A percentile compares a stretch with the other conserved stretches of the same genome.
Evolutionary conservation across 495 filamentous ascomycete genomes (phyloP).

Genomic region (Aspergillus avenaceus): DNA sequence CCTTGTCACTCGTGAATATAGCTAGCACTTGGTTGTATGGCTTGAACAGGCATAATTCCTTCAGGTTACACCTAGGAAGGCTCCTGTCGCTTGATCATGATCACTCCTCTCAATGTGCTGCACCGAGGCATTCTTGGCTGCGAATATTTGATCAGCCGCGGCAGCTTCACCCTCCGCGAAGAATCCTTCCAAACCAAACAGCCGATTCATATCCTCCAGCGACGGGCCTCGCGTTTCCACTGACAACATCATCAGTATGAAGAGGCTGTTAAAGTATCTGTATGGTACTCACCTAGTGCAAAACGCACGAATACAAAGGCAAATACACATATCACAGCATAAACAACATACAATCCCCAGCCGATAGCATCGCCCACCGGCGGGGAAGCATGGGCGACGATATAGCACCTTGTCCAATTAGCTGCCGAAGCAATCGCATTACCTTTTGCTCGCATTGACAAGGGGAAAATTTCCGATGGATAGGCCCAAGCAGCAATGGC

Average conservation of each 20-base stretch:
- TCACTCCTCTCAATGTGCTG: neutral
- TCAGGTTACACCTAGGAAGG: too few relatives aligned
- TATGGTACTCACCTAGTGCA: slow-evolving; percentile 8
- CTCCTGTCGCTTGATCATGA: neutral
- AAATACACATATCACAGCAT: slow-evolving; percentile 59
- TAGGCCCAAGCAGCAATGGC: slow-evolving; percentile 19
- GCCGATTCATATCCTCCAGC: slow-evolving; percentile 17
- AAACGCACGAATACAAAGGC: slow-evolving; percentile 46
- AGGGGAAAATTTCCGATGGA: slow-evolving; percentile 21
- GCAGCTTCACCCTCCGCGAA: slow-evolving; percentile 7
- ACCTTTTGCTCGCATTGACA: slow-evolving; percentile 25
- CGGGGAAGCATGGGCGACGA: slow-evolving; percentile 67
- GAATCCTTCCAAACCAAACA: slow-evolving; percentile 18
- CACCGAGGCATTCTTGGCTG: neutral
- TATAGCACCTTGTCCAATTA: slow-evolving; percentile 31
- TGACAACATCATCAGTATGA: neutral
- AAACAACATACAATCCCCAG: slow-evolving; percentile 71
- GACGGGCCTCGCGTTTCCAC: slow-evolving; percentile 15
- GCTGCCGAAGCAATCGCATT: slow-evolving; percentile 24
- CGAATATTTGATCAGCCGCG: neutral
- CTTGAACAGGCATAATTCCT: too few relatives aligned
- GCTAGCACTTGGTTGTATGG: too few relatives aligned
- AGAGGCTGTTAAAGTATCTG: neutral
- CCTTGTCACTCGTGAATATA: too few relatives aligned
- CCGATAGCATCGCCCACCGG: slow-evolving; percentile 59